Evolutionary conservation across 2,329 filamentous ascomycete species (phyloP), one percentile per base, ranked within the genome.

Genomic region (Hymenoscyphus linearis): DNA sequence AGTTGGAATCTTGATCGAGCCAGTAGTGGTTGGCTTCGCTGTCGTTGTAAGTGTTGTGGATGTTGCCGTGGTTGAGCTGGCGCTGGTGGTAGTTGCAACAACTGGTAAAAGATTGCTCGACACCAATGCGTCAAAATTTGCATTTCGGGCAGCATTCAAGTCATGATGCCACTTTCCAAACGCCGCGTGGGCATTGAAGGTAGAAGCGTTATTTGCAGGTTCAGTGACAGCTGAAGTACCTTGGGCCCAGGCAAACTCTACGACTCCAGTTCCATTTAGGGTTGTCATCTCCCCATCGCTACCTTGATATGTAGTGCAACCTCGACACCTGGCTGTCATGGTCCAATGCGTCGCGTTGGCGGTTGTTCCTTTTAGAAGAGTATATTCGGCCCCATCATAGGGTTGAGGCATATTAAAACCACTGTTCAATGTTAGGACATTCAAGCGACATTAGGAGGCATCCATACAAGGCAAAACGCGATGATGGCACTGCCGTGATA

Each of bases 151-250:
- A 53, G 65, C 64, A 44, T 64, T 66, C 57, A 67, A 58, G 54
- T 67, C 65, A 57, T 65, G 64, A 25, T 25, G 57, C 64, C 64
- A 67, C 58, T 64, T 67, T 2, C 59, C 65, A 50, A 60, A 60
- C 14, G 56, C 36, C 14, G 54, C 31, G 47, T 67, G 65, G 16
- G 63, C 60, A 37, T 58, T 59, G 57, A 67, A 67, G 18, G 54
- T 55, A 25, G 65, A 64, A n/a, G 44, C 34, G n/a, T 64, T 67
- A 36, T 60, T 67, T 18, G 65, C 27, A 47, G 65, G 65, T 12
- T 63, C 60, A 36, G 58, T 35, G 34, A 64, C 59, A 22, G 64
- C 52, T 14, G 55, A 58, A 7, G 50, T 57, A 34, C 65, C 65
- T 60, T 64, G 62, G 57, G 64, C 65, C 57, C 60, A 66, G 12